These are phyloP conservation scores for Trichoderma lentiforme DNA, from an alignment of 2,329 filamentous ascomycete genomes.

Conservation along the genomic window DNA sequence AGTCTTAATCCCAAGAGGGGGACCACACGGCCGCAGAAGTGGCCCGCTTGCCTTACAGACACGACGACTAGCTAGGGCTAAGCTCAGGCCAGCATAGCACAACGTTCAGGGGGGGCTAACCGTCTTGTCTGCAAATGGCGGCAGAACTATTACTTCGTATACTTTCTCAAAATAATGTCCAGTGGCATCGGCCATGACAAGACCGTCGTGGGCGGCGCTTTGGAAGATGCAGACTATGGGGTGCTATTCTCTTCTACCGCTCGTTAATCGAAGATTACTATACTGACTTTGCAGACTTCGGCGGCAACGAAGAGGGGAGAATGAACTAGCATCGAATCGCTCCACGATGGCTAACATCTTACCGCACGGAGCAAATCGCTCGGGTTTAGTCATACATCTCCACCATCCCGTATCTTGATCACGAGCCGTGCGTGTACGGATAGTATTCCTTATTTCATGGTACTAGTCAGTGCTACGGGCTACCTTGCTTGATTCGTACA, in stretches of 20 bases:
- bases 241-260: not conserved
- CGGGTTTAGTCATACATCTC: not conserved
- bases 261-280: too few species aligned
- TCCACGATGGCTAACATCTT: not conserved
- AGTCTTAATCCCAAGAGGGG: not conserved
- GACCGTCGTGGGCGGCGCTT: not conserved
- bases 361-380: not conserved
- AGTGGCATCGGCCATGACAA: not conserved
- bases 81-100: constrained; percentile 3
- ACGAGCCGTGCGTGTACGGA: not conserved
- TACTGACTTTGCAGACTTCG: not conserved
- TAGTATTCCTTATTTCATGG: not conserved
- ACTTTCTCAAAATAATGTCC: not conserved
- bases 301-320: not conserved
- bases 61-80: not conserved
- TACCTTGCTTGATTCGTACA: not conserved
- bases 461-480: not conserved
- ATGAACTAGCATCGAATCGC: not conserved
- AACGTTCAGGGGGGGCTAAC: not conserved
- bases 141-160: not conserved
- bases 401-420: not conserved
- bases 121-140: not conserved
- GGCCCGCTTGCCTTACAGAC: constrained; percentile 12
- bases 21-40: constrained; percentile 17
- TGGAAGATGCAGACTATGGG: not conserved